Conservation (phyloP, 345 rosid genomes). For the Atalantia buxifolia region DNA sequence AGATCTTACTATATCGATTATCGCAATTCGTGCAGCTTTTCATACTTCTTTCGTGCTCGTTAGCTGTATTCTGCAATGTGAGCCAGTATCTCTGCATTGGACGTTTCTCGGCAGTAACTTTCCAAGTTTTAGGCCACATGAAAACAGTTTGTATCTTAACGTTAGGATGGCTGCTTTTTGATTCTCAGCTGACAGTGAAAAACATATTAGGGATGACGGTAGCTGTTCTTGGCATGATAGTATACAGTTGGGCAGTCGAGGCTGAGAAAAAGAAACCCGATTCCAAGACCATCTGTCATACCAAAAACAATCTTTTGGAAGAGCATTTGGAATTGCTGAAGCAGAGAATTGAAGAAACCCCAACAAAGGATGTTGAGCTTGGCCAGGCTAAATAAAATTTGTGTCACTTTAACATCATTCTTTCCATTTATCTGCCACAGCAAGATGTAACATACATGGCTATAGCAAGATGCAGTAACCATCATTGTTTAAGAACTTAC, state of each 20-base stretch:
- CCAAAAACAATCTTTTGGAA: constrained; percentile 9
- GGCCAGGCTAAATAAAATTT: constrained; percentile 2
- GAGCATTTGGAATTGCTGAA: constrained; percentile 19
- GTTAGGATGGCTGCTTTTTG: constrained; percentile 44
- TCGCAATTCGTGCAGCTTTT: constrained; percentile 28
- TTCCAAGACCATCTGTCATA: background rate
- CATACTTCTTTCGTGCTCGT: constrained; percentile 38
- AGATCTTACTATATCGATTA: background rate
- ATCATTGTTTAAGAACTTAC: background rate
- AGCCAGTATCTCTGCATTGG: constrained; percentile 56
- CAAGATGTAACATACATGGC: background rate
- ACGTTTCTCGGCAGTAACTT: constrained; percentile 42
- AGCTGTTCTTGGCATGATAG: constrained; percentile 39
- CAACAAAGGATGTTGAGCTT: constrained; percentile 23
- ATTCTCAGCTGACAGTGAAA: constrained; percentile 34
- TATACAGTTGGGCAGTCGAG: constrained; percentile 36
- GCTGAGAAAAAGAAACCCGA: constrained; percentile 11
- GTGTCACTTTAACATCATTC: background rate
- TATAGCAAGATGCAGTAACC: background rate
- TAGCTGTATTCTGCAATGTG: constrained; percentile 47
- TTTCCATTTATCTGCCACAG: background rate
- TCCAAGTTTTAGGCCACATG: constrained; percentile 56
- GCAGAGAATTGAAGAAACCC: constrained; percentile 6
- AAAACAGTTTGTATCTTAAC: constrained; percentile 39
- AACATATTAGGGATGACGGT: constrained; percentile 40